Percentiles rank a stretch among this genome's conserved stretches.
These are phyloP conservation scores for Monosporozyma servazzii DNA, from an alignment of 805 yeast species.

Conservation along the genomic window DNA sequence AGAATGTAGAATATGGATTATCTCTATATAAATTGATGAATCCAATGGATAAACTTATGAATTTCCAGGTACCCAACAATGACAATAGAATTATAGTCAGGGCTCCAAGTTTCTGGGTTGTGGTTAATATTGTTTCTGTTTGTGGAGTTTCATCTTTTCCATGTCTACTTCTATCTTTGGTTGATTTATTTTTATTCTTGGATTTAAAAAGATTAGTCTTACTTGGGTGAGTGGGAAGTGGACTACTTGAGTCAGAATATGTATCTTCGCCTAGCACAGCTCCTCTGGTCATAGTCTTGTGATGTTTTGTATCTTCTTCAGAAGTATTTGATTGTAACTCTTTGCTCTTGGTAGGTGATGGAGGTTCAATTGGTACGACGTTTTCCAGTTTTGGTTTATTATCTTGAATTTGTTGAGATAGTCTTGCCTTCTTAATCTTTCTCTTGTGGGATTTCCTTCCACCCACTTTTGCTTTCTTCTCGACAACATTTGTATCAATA, in stretches of 20 bases:
- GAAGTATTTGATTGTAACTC: not conserved
- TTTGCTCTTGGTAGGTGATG: not conserved
- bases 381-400: no score
- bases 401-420: not conserved
- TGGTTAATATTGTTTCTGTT: no score
- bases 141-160: not conserved
- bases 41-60: not conserved
- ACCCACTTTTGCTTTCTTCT: not conserved
- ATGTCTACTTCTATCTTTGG: no score
- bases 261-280: not conserved
- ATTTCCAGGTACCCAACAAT: not conserved
- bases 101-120: not conserved
- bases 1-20: not conserved
- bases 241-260: no score
- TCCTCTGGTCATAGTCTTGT: not conserved
- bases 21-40: not conserved
- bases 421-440: not conserved
- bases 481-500: not conserved
- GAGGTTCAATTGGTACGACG: not conserved
- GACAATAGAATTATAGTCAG: not conserved
- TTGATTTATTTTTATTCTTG: no score
- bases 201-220: no score
- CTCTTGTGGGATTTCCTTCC: not conserved
- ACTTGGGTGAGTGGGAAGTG: no score
- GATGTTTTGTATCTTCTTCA: not conserved